Base-by-base conservation (phyloP, 352 stramenopile genomes). In the Globisporangium paddicum region DNA sequence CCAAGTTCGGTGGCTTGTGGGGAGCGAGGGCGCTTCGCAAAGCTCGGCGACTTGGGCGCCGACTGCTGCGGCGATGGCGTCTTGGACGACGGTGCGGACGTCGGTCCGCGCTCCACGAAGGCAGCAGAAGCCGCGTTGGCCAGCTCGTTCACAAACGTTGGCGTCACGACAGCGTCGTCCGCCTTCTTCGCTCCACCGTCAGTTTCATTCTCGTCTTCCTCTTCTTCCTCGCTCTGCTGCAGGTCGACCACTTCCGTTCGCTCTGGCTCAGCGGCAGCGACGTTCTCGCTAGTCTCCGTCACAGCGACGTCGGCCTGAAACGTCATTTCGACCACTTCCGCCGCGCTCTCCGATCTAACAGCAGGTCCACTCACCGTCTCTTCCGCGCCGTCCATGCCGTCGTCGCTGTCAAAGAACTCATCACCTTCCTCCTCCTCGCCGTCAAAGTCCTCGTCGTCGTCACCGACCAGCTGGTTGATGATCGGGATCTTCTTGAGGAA, bases 401-500 rank as follows among this genome's bases (percentile, higher is more conserved):
- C 26, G 45, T 67, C 38, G 40, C 25, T 32, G 16, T 49, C 38
- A 8, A 30, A 50, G 34, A 41, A 25, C 23, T 53, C 19, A 26
- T 53, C 48, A 40, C 44, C 58, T 19, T 60, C 57, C 3, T 63
- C 46, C 19, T 72, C 51, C 60, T 48, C 19, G 63, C 34, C 35
- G 64, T 66, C 18, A 45, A 21, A 26, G 23, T 62, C n/a, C 11
- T 65, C 66, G 7, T 72, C 59, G 1, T 79, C 62, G 11, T 84
- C 74, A 13, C 57, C 64, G 26, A 86, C 68, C 10, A 86, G 47
- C 46, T 84, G 82, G 35, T 69, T 73, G 14, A 89, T 72, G 5
- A 91, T 64, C 40, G 82, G 82, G n/a, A 92, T 65, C 52, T 79
- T 83, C 44, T 79, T 86, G 28, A 86, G 73, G 6, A 89, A 55